Percentiles rank a stretch among this genome's conserved stretches.
Evolutionary conservation across 139 green algal genomes (phyloP).

Genomic region (Spirogloea muscicola): DNA sequence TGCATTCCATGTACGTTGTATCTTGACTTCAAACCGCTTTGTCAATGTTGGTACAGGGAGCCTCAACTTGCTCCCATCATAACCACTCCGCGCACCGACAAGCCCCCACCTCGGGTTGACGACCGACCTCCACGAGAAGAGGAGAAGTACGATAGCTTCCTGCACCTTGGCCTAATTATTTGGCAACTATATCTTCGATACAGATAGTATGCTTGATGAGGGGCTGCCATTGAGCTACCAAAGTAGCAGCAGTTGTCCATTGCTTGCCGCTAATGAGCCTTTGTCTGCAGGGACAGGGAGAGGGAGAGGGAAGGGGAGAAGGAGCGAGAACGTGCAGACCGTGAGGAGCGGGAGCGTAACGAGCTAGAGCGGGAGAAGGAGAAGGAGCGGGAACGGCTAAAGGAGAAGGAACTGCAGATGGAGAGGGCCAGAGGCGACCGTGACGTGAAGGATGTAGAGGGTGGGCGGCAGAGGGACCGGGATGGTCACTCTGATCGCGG

Average conservation of each 20-base stretch:
- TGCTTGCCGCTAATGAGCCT: background rate
- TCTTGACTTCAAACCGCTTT: background rate
- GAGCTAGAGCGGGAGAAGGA: constrained; percentile 14
- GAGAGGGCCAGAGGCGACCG: background rate
- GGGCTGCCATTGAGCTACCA: background rate
- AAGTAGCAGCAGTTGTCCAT: constrained; percentile 17
- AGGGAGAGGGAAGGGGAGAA: constrained; percentile 16
- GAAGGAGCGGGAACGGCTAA: constrained; percentile 27
- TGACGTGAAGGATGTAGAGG: constrained; percentile 23
- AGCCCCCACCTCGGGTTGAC: background rate
- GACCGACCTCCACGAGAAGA: background rate
- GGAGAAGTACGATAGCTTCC: constrained; percentile 1
- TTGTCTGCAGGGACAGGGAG: constrained; percentile 20
- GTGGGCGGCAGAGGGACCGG: constrained; percentile 36
- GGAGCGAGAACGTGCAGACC: constrained; percentile 23
- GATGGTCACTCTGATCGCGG: constrained; percentile 6
- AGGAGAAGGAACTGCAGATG: constrained; percentile 1
- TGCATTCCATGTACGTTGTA: background rate
- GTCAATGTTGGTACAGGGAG: background rate
- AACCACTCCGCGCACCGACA: no score
- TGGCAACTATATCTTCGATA: background rate
- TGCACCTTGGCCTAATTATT: background rate
- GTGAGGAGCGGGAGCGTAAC: constrained; percentile 15
- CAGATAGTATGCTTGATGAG: constrained; percentile 18
- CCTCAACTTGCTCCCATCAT: background rate